These are phyloP conservation scores for Yarrowia sp. DNA, from an alignment of 805 yeast species.

Conservation along the genomic window DNA sequence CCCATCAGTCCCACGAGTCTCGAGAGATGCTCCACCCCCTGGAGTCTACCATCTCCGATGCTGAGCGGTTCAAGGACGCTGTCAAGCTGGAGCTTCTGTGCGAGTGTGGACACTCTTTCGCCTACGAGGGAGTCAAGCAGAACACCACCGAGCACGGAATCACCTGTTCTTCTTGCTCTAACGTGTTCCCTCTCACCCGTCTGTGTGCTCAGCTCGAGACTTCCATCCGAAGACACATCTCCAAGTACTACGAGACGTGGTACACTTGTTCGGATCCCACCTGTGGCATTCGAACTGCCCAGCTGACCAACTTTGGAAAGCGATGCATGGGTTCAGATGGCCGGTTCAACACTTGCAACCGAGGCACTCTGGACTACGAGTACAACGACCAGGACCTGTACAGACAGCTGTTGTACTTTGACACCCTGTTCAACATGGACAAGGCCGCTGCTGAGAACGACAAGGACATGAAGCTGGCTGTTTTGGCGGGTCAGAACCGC, in stretches of 20 bases:
- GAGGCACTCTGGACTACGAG: conserved; percentile 80
- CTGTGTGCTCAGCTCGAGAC: conserved; percentile 77
- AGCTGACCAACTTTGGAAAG: conserved; percentile 86
- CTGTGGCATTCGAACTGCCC: conserved; percentile 81
- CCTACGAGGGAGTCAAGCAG: conserved; percentile 75
- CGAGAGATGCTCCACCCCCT: conserved; percentile 62
- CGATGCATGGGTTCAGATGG: conserved; percentile 77
- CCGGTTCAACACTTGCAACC: conserved; percentile 63
- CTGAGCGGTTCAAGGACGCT: conserved; percentile 78
- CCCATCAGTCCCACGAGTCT: conserved; percentile 45
- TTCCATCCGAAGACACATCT: conserved; percentile 71
- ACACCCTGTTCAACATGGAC: conserved; percentile 79
- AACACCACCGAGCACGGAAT: conserved; percentile 71
- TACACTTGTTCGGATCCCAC: conserved; percentile 82
- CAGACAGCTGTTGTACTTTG: conserved; percentile 82
- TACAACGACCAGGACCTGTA: conserved; percentile 83
- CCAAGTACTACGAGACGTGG: conserved; percentile 86
- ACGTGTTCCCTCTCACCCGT: conserved; percentile 58
- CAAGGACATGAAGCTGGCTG: conserved; percentile 51
- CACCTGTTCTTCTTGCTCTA: conserved; percentile 68
- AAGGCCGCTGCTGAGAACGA: conserved; percentile 61
- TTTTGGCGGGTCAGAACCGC: conserved; percentile 77
- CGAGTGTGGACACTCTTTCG: conserved; percentile 63
- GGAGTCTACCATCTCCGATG: conserved; percentile 80
- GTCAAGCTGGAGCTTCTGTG: conserved; percentile 65